phyloP scores from a whole-genome alignment of 768 basidiomycete genomes.

The Trametes coccinea region DNA sequence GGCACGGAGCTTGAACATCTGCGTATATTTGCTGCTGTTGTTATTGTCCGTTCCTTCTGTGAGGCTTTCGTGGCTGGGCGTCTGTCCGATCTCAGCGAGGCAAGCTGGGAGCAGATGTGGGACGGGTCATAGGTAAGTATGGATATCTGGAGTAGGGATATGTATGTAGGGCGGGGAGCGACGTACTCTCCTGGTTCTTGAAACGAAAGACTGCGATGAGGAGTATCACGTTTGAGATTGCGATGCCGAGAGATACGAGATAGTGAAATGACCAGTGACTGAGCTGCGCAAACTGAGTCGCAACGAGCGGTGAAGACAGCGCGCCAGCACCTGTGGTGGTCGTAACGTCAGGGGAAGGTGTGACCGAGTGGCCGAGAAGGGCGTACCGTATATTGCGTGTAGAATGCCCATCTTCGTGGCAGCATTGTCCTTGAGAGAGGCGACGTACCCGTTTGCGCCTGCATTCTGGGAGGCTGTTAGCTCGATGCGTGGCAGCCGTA shows the following conservation, averaged over 20 bases:
- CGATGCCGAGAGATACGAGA: conserved; percentile 67
- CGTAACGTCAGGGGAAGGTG: conserved; percentile 12
- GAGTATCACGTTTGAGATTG: conserved; percentile 52
- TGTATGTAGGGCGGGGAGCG: too few species aligned
- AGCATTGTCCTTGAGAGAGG: conserved; percentile 51
- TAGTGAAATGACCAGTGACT: conserved; percentile 78
- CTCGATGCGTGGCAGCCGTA: too few species aligned
- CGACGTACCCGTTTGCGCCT: conserved; percentile 71
- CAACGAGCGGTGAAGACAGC: conserved; percentile 66
- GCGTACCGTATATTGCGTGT: conserved; percentile 61
- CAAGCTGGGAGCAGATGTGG: conserved; percentile 27
- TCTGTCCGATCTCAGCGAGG: conserved; percentile 53
- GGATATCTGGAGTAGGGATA: too few species aligned
- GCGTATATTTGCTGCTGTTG: conserved; percentile 29
- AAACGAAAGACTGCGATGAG: conserved; percentile 64
- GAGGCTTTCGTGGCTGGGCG: conserved; percentile 36
- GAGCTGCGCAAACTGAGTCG: conserved; percentile 76
- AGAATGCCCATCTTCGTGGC: conserved; percentile 69
- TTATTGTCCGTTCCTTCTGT: conserved; percentile 35
- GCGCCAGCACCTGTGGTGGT: conserved; percentile 57
- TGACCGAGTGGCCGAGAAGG: conserved; percentile 24
- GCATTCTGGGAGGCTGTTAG: conserved; percentile 49
- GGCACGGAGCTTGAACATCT: conserved; percentile 43
- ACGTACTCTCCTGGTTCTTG: conserved; percentile 65
- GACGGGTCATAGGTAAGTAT: too few species aligned